Conservation (phyloP, 192 early-diverging fungal genomes). For the Rhizophlyctis rosea region DNA sequence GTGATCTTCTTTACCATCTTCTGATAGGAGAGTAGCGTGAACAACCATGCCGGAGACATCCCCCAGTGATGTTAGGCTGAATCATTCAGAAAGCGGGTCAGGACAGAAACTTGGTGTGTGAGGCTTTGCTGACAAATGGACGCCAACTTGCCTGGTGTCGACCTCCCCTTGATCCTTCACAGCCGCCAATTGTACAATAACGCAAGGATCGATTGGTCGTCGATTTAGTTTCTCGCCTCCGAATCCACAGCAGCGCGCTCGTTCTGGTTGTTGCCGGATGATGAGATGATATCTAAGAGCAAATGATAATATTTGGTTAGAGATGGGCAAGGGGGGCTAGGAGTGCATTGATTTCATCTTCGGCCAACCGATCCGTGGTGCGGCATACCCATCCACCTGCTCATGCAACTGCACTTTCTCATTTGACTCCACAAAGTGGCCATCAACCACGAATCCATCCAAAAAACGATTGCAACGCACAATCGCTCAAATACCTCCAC, state of each 20-base stretch:
- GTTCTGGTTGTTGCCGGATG: constrained; percentile 67
- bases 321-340: too few species aligned
- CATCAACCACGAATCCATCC: too few species aligned
- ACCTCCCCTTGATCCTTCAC: constrained; percentile 7
- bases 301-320: too few species aligned
- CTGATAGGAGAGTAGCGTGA: constrained; percentile 1
- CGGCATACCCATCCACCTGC: too few species aligned
- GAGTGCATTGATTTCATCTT: too few species aligned
- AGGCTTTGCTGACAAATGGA: background rate
- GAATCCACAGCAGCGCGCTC: constrained; percentile 78
- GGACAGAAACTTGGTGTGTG: background rate
- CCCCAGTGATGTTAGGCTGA: constrained; percentile 12
- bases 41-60: constrained; percentile 16
- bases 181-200: constrained; percentile 53
- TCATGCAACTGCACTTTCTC: too few species aligned
- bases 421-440: too few species aligned
- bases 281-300: constrained; percentile 44
- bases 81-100: background rate
- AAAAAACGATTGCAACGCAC: too few species aligned
- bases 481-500: too few species aligned
- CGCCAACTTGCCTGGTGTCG: constrained; percentile 20
- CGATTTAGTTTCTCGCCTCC: constrained; percentile 68
- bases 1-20: constrained; percentile 6
- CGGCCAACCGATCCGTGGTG: too few species aligned
- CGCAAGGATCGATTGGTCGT: constrained; percentile 61